phyloP scores from a whole-genome alignment of 345 rosid species.

The Syzygium aromaticum region DNA sequence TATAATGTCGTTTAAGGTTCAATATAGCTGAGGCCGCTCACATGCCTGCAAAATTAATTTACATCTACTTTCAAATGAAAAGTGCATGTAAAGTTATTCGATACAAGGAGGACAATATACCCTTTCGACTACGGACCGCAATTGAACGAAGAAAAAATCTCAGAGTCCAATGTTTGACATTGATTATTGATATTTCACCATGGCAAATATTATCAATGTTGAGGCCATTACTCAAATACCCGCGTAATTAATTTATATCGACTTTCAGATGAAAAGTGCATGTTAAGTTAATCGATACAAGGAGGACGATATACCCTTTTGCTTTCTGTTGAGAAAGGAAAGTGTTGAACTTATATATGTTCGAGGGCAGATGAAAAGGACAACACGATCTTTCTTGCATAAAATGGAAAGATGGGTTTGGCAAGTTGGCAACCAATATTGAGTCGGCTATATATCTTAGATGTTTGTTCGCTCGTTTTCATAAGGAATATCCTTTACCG shows the following conservation, averaged over 20 bases:
- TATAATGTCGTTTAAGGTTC: not conserved
- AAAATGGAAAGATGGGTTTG: not conserved
- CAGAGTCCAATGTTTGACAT: not conserved
- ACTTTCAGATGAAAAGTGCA: not conserved
- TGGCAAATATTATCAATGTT: not conserved
- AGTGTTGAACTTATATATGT: not conserved
- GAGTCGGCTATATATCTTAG: not conserved
- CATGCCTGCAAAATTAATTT: no score
- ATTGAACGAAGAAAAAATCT: not conserved
- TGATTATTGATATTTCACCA: not conserved
- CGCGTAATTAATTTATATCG: not conserved
- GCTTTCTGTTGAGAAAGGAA: not conserved
- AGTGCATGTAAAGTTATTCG: no score
- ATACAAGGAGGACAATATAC: no score
- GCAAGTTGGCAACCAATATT: not conserved
- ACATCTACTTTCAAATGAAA: no score
- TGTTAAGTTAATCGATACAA: accelerated
- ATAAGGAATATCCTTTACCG: no score
- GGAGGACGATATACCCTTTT: not conserved
- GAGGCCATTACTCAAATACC: not conserved
- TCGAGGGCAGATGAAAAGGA: no score
- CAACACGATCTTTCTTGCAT: not conserved
- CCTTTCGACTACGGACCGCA: not conserved
- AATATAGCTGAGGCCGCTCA: not conserved
- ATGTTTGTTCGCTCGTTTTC: no score